These are phyloP conservation scores for Myriangium duriaei DNA, from an alignment of 2,329 filamentous ascomycete genomes.

Conservation along the genomic window DNA sequence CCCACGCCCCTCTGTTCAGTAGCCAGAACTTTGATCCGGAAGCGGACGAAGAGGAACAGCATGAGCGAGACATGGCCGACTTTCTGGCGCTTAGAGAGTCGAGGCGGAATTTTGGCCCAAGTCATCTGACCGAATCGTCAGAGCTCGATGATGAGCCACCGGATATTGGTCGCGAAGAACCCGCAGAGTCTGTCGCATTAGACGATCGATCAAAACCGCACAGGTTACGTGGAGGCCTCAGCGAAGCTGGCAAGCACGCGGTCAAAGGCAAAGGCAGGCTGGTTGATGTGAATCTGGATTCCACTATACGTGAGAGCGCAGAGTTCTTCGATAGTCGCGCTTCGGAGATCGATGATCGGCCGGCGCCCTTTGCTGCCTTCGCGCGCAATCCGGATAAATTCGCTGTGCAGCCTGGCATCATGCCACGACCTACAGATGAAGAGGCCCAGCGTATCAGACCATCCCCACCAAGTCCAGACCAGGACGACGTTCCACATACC, in stretches of 20 bases:
- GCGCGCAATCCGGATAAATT: conserved; percentile 31
- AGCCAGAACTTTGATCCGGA: conserved; percentile 81
- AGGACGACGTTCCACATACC: conserved; percentile 43
- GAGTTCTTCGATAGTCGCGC: conserved; percentile 26
- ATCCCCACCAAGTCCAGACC: conserved; percentile 36
- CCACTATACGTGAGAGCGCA: conserved; percentile 39
- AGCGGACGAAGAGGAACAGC: conserved; percentile 84
- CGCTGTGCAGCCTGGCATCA: conserved; percentile 26
- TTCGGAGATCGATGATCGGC: conserved; percentile 31
- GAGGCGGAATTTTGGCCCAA: conserved; percentile 73
- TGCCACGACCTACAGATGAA: conserved; percentile 40
- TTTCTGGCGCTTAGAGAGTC: conserved; percentile 85
- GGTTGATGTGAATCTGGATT: conserved; percentile 77
- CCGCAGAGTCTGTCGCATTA: conserved; percentile 8
- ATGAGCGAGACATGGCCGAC: conserved; percentile 84
- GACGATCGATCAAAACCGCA: background rate
- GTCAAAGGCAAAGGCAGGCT: conserved; percentile 53
- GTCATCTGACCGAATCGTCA: conserved; percentile 71
- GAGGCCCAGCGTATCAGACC: conserved; percentile 34
- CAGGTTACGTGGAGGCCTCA: conserved; percentile 11
- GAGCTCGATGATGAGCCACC: conserved; percentile 59
- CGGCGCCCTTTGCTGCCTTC: conserved; percentile 43
- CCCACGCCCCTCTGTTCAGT: conserved; percentile 83
- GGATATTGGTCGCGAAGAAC: conserved; percentile 26
- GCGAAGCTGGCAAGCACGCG: conserved; percentile 25